Percentiles rank a stretch among this genome's conserved stretches.
Conservation (phyloP, 495 filamentous ascomycete genomes). For the Bacidia gigantensis region DNA sequence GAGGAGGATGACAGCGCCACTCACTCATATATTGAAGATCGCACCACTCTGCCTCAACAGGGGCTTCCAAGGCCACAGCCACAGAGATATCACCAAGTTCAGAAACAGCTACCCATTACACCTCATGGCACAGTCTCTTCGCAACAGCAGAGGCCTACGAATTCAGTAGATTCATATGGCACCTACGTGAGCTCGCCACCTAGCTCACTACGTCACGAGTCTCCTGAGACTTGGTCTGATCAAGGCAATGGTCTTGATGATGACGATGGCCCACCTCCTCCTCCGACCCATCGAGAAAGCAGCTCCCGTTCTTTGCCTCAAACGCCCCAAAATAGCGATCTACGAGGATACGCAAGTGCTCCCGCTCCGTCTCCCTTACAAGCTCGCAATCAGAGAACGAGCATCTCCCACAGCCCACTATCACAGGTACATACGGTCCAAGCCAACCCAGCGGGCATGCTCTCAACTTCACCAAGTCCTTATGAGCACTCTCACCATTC, state of each 20-base stretch:
- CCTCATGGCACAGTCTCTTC: neutral
- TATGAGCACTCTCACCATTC: neutral
- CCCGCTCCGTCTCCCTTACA: slow-evolving; percentile 36
- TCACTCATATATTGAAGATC: neutral
- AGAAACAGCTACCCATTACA: neutral
- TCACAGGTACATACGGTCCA: slow-evolving; percentile 17
- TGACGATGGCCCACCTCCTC: slow-evolving; percentile 34
- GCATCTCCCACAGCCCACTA: slow-evolving; percentile 14
- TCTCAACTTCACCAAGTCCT: slow-evolving; percentile 19
- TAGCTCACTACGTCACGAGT: neutral
- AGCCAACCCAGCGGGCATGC: neutral
- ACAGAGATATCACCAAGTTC: neutral
- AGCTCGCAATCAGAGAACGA: slow-evolving; percentile 15
- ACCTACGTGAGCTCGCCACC: neutral
- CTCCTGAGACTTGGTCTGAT: neutral
- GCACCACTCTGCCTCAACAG: neutral
- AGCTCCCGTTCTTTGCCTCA: slow-evolving; percentile 4
- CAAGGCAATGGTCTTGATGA: slow-evolving; percentile 25
- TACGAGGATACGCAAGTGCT: slow-evolving; percentile 3
- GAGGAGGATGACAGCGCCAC: neutral
- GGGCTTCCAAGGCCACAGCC: neutral
- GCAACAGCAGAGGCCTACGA: neutral
- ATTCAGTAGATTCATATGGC: neutral
- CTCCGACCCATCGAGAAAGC: slow-evolving; percentile 32
- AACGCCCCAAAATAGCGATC: neutral